A percentile compares a stretch with the other conserved stretches of the same genome.
phyloP scores from a whole-genome alignment of 208 protist species.

The Leishmania turanica region DNA sequence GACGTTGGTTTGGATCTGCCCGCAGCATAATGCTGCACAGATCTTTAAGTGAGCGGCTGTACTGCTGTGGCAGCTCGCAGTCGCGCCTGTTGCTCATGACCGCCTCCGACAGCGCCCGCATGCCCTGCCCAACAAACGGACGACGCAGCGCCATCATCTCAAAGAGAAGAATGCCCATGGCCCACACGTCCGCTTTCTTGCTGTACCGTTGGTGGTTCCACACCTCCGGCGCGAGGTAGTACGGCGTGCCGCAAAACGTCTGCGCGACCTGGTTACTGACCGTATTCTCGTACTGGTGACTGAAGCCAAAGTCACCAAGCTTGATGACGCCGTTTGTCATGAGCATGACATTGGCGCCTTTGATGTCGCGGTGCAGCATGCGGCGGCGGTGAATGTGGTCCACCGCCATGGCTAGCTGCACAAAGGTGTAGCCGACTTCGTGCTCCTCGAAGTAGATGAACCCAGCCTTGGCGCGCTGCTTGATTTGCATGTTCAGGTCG shows the following conservation, averaged over 20 bases:
- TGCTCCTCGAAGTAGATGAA: slow-evolving; percentile 77
- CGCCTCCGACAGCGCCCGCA: slow-evolving; percentile 57
- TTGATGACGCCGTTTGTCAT: slow-evolving; percentile 83
- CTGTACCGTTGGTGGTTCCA: slow-evolving; percentile 91
- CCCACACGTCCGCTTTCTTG: slow-evolving; percentile 93
- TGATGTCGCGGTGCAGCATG: slow-evolving; percentile 91
- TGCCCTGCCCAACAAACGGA: slow-evolving; percentile 75
- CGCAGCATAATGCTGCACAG: slow-evolving; percentile 72
- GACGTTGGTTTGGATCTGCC: slow-evolving; percentile 48
- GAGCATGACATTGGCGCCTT: slow-evolving; percentile 87
- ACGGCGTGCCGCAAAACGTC: slow-evolving; percentile 90
- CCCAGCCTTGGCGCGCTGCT: slow-evolving; percentile 51
- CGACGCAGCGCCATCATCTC: slow-evolving; percentile 83
- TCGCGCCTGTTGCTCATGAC: slow-evolving; percentile 73
- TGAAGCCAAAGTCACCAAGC: slow-evolving; percentile 88
- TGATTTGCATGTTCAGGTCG: slow-evolving; percentile 85
- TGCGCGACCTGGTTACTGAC: slow-evolving; percentile 75
- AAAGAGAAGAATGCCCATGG: slow-evolving; percentile 82
- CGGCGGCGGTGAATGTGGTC: slow-evolving; percentile 85
- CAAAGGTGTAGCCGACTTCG: slow-evolving; percentile 83
- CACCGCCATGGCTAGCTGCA: slow-evolving; percentile 81
- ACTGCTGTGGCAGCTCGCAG: slow-evolving; percentile 57
- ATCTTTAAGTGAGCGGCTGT: slow-evolving; percentile 57
- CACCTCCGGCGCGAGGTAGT: slow-evolving; percentile 93
- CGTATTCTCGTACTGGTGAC: slow-evolving; percentile 80